These are phyloP conservation scores for Eucalyptus lansdowneana DNA, from an alignment of 345 rosid genomes.

Conservation along the genomic window DNA sequence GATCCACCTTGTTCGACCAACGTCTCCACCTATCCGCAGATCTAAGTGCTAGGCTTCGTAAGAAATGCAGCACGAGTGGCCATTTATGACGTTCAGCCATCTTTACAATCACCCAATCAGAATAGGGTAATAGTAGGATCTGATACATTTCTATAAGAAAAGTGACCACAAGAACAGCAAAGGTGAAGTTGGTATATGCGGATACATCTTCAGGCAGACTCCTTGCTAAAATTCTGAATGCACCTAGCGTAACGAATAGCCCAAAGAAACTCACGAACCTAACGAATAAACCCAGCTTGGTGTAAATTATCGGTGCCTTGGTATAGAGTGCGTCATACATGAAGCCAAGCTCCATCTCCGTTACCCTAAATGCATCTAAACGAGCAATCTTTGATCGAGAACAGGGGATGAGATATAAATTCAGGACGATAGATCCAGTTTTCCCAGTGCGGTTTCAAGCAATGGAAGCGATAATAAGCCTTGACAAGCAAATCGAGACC, in stretches of 20 bases:
- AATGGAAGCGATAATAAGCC: not conserved
- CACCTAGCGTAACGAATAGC: not conserved
- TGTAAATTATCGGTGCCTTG: not conserved
- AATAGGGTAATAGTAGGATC: not conserved
- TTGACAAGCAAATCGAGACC: not conserved
- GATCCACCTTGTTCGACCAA: not conserved
- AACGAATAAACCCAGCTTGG: not conserved
- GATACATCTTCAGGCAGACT: not conserved
- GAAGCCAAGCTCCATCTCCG: constrained; percentile 3
- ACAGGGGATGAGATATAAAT: not conserved
- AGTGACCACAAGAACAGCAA: not conserved
- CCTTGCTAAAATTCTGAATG: not conserved
- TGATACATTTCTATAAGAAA: not conserved
- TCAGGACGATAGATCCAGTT: not conserved
- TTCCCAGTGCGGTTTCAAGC: not conserved
- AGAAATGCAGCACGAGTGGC: not conserved
- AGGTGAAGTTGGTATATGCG: not conserved
- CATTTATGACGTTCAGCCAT: not conserved
- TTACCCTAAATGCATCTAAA: not conserved
- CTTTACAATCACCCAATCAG: not conserved
- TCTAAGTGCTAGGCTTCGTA: not conserved
- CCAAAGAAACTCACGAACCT: not conserved
- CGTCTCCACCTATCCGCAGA: not conserved
- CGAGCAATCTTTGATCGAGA: not conserved
- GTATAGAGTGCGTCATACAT: constrained; percentile 4